phyloP scores from a whole-genome alignment of 2,329 filamentous ascomycete genomes.

The Ilyonectria robusta region DNA sequence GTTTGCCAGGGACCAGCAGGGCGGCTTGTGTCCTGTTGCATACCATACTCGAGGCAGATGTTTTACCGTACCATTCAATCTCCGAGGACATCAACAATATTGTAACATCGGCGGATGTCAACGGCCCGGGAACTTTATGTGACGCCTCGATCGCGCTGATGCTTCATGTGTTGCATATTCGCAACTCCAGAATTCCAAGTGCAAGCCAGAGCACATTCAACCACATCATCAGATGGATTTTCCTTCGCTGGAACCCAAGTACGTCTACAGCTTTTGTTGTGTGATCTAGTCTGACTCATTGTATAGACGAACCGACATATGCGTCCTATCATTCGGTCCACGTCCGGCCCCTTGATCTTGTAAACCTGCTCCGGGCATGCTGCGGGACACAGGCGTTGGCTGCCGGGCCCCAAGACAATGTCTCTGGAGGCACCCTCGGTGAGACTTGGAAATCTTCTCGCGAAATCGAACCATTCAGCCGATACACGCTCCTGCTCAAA shows the following conservation, averaged over 20 bases:
- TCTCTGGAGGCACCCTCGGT: conserved; percentile 63
- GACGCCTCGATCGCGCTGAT: conserved; percentile 85
- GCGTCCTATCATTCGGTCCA: conserved; percentile 75
- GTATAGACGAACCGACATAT: conserved; percentile 76
- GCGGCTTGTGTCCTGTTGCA: conserved; percentile 82
- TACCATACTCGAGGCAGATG: conserved; percentile 73
- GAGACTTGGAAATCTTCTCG: conserved; percentile 63
- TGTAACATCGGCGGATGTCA: conserved; percentile 82
- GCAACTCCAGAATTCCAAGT: conserved; percentile 77
- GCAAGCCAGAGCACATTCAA: conserved; percentile 77
- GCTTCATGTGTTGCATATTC: conserved; percentile 75
- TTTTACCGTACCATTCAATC: conserved; percentile 78
- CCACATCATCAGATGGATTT: conserved; percentile 85
- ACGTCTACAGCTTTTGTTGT: conserved; percentile 47
- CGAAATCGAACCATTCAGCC: conserved; percentile 60
- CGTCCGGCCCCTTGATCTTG: conserved; percentile 74
- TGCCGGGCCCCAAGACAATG: conserved; percentile 50
- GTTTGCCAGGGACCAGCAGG: conserved; percentile 79
- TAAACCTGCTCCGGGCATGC: conserved; percentile 78
- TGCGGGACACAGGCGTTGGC: conserved; percentile 65
- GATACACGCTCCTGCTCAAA: conserved; percentile 70
- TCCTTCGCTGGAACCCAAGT: conserved; percentile 88
- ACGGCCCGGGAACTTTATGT: conserved; percentile 82
- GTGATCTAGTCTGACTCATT: conserved; percentile 13
- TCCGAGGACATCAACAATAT: conserved; percentile 80